Percentiles rank a stretch among this genome's conserved stretches.
phyloP scores from a whole-genome alignment of 2,329 filamentous ascomycete species.

The Fusarium chlamydosporum region DNA sequence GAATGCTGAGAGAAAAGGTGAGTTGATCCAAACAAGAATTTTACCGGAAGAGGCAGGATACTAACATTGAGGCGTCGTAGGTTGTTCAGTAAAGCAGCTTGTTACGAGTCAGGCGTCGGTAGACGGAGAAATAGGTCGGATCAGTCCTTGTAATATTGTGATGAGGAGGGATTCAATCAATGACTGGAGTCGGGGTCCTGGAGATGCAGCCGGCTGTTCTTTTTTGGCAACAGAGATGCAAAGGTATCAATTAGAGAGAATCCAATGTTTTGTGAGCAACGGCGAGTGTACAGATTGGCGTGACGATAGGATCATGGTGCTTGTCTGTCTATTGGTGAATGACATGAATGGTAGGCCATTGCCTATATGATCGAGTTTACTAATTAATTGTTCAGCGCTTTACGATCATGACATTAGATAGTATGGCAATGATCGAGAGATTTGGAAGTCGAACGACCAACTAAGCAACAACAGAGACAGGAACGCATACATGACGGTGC shows the following conservation, averaged over 20 bases:
- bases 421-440: conserved; percentile 1
- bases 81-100: conserved; percentile 54
- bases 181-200: conserved; percentile 46
- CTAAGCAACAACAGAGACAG: conserved; percentile 7
- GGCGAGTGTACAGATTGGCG: conserved; percentile 2
- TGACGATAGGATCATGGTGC: conserved; percentile 15
- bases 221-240: conserved; percentile 39
- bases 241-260: conserved; percentile 50
- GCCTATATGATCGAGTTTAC: background rate
- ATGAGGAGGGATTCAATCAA: conserved; percentile 44
- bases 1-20: conserved; percentile 94
- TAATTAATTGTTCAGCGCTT: background rate
- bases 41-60: conserved; percentile 1
- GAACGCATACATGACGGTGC: conserved; percentile 19
- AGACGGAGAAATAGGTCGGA: conserved; percentile 38
- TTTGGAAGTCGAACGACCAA: background rate
- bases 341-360: background rate
- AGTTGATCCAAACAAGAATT: conserved; percentile 34
- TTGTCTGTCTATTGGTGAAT: conserved; percentile 3
- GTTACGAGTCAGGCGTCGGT: conserved; percentile 34
- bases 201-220: conserved; percentile 35
- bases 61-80: conserved; percentile 45
- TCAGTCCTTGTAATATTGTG: conserved; percentile 46
- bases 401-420: conserved; percentile 16
- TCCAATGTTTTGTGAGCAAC: conserved; percentile 39